These are phyloP conservation scores for Lactarius evosmus DNA, from an alignment of 768 basidiomycete genomes.

Conservation along the genomic window DNA sequence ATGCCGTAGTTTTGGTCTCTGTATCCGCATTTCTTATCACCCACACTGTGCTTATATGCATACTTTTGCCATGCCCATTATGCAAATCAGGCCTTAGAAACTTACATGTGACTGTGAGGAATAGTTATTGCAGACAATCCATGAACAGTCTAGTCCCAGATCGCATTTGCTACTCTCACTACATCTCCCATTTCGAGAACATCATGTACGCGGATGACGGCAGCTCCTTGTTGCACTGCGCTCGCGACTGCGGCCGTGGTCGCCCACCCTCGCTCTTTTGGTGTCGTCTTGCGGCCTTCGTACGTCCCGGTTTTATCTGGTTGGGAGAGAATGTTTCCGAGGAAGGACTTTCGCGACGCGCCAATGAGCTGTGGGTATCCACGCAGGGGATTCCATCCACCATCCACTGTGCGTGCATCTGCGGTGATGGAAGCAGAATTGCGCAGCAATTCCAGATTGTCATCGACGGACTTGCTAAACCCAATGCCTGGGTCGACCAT, in stretches of 20 bases:
- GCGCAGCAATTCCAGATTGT: conserved; percentile 68
- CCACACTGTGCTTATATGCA: conserved; percentile 21
- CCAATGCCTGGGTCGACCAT: conserved; percentile 91
- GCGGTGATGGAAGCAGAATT: conserved; percentile 46
- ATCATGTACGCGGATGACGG: conserved; percentile 82
- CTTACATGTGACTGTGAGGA: neutral
- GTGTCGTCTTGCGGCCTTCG: conserved; percentile 51
- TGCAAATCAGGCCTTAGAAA: conserved; percentile 17
- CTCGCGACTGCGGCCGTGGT: conserved; percentile 76
- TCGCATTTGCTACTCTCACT: conserved; percentile 56
- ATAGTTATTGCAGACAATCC: neutral
- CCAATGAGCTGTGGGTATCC: conserved; percentile 73
- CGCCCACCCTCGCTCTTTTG: conserved; percentile 70
- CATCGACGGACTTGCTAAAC: conserved; percentile 83
- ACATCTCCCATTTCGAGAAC: conserved; percentile 70
- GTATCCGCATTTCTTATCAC: conserved; percentile 18
- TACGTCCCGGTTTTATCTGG: conserved; percentile 40
- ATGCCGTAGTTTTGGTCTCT: conserved; percentile 9
- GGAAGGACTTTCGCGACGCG: conserved; percentile 78
- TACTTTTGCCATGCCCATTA: conserved; percentile 16
- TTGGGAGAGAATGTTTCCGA: conserved; percentile 60
- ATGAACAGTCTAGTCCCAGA: conserved; percentile 15
- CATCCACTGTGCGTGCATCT: conserved; percentile 31
- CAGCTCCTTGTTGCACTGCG: conserved; percentile 68
- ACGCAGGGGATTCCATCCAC: conserved; percentile 46